Percentiles rank a stretch among this genome's conserved stretches.
Conservation (phyloP, 352 stramenopile genomes). For the Hyaloperonospora arabidopsidis region DNA sequence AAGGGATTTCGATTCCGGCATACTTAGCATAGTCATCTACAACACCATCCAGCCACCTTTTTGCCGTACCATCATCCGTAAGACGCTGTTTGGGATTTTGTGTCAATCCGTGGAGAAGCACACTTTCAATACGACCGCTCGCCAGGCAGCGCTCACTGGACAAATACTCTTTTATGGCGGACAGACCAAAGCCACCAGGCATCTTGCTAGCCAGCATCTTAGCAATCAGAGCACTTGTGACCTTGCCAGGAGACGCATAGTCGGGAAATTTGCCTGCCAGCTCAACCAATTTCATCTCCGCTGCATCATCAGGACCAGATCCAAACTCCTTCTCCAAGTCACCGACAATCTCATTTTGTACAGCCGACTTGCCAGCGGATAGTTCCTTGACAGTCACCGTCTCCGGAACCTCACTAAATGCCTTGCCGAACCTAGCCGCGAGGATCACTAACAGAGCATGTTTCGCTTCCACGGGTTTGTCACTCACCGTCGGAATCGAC, state of each 20-base stretch:
- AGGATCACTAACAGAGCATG: slow-evolving; percentile 75
- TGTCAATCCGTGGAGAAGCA: slow-evolving; percentile 63
- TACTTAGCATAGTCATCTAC: slow-evolving; percentile 69
- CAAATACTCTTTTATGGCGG: slow-evolving; percentile 67
- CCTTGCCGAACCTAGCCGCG: slow-evolving; percentile 67
- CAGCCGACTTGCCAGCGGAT: slow-evolving; percentile 67
- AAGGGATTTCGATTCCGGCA: slow-evolving; percentile 52
- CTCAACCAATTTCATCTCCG: slow-evolving; percentile 68
- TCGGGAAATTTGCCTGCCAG: slow-evolving; percentile 57
- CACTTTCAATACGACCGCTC: slow-evolving; percentile 62
- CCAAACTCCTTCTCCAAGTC: slow-evolving; percentile 85
- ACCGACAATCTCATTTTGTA: slow-evolving; percentile 86
- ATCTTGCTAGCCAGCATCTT: slow-evolving; percentile 79
- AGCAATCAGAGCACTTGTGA: slow-evolving; percentile 61
- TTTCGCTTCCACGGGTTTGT: slow-evolving; percentile 59
- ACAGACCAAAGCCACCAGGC: slow-evolving; percentile 73
- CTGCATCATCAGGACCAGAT: slow-evolving; percentile 59
- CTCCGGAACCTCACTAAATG: slow-evolving; percentile 53
- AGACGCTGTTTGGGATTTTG: slow-evolving; percentile 70
- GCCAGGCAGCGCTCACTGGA: slow-evolving; percentile 66
- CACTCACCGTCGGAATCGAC: slow-evolving; percentile 47
- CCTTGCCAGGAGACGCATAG: slow-evolving; percentile 70
- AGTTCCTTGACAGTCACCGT: slow-evolving; percentile 73
- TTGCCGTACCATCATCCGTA: slow-evolving; percentile 49
- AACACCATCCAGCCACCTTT: slow-evolving; percentile 72